phyloP scores from a whole-genome alignment of 495 filamentous ascomycete genomes.

The Penicillium silybi region DNA sequence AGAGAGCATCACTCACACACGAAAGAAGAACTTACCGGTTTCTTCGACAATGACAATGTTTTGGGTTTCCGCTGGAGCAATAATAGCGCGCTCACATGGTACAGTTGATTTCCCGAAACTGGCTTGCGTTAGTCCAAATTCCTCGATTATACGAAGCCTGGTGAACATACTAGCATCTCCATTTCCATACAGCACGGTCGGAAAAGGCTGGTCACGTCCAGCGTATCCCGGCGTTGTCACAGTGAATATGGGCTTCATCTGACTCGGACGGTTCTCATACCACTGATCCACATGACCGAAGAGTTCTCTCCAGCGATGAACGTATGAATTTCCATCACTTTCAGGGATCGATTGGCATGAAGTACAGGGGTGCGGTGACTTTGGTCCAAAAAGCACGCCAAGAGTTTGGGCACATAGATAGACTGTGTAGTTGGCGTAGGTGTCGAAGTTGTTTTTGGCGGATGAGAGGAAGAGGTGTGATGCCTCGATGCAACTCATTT shows the following conservation, averaged over 20 bases:
- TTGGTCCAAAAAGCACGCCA: slow-evolving; percentile 29
- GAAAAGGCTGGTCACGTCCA: slow-evolving; percentile 22
- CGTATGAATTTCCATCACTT: slow-evolving; percentile 19
- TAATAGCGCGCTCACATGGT: slow-evolving; percentile 38
- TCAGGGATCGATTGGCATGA: slow-evolving; percentile 19
- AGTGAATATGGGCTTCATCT: slow-evolving; percentile 34
- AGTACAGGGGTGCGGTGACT: slow-evolving; percentile 10
- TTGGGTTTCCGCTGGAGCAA: slow-evolving; percentile 37
- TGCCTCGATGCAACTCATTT: slow-evolving; percentile 26
- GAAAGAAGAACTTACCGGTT: slow-evolving; percentile 16
- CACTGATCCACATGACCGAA: slow-evolving; percentile 36
- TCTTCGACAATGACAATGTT: slow-evolving; percentile 17
- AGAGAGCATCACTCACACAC: neutral
- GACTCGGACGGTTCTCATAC: slow-evolving; percentile 35
- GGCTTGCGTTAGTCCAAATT: neutral
- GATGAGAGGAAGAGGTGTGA: slow-evolving; percentile 26
- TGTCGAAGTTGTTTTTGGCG: slow-evolving; percentile 25
- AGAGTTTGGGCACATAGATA: slow-evolving; percentile 37
- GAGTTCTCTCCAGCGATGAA: slow-evolving; percentile 31
- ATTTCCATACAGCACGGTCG: slow-evolving; percentile 38
- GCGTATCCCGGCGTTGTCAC: slow-evolving; percentile 12
- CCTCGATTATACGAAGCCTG: too few species aligned
- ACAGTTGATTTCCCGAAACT: slow-evolving; percentile 44
- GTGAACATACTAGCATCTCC: slow-evolving; percentile 31
- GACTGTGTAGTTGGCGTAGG: slow-evolving; percentile 43